These are phyloP conservation scores for Avena eriantha DNA, from an alignment of 176 grass and related monocot genomes.

Conservation along the genomic window DNA sequence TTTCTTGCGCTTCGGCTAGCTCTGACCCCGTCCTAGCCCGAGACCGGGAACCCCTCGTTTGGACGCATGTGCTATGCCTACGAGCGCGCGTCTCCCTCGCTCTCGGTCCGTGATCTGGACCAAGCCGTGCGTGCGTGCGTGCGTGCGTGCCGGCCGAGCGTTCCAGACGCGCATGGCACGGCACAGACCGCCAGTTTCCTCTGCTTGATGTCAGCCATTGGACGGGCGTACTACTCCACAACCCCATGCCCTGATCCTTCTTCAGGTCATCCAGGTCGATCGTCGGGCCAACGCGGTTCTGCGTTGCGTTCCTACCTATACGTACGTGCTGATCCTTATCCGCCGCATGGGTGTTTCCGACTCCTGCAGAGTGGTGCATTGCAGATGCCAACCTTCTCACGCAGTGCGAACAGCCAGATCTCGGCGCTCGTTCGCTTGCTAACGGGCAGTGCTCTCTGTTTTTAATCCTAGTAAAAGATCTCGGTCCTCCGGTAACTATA, in stretches of 20 bases:
- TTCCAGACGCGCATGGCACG: slow-evolving; percentile 18
- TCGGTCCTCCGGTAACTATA: slow-evolving; percentile 36
- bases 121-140: background rate
- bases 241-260: background rate
- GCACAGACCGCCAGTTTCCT: slow-evolving; percentile 29
- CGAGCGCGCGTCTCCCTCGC: background rate
- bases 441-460: background rate
- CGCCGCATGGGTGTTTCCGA: background rate
- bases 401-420: background rate
- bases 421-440: slow-evolving; percentile 7
- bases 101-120: background rate
- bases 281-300: slow-evolving; percentile 25
- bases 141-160: slow-evolving; percentile 39
- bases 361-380: background rate
- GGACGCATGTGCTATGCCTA: background rate
- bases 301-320: background rate
- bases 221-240: background rate
- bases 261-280: background rate
- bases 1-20: background rate
- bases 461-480: background rate
- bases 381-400: background rate
- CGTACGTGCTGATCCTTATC: background rate
- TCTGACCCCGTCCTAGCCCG: slow-evolving; percentile 7
- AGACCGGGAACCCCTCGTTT: background rate
- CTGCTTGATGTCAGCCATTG: background rate